A percentile compares a stretch with the other conserved stretches of the same genome.
Conservation (phyloP, 371 early-diverging fungal species). For the Mortierella sp. region DNA sequence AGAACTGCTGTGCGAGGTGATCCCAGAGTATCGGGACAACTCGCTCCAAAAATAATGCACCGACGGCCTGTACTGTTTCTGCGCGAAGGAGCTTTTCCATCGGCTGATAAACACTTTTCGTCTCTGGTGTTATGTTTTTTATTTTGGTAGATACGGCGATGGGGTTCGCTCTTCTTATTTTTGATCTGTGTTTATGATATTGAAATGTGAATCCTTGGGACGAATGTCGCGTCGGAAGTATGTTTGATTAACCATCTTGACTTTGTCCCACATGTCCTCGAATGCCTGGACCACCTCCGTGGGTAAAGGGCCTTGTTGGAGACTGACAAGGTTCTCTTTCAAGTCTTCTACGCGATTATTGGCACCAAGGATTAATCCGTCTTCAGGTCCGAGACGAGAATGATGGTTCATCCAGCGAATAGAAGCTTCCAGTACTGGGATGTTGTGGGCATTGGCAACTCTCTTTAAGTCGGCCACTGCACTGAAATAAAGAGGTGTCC, state of each 20-base stretch:
- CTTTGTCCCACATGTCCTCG: conserved; percentile 60
- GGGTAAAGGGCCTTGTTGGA: conserved; percentile 64
- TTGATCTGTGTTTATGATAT: no score
- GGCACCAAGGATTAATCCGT: conserved; percentile 67
- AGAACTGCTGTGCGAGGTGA: no score
- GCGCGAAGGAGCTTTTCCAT: no score
- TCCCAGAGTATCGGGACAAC: no score
- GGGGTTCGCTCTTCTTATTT: no score
- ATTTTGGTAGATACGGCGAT: no score
- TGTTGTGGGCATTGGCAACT: conserved; percentile 41
- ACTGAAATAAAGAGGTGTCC: conserved; percentile 63
- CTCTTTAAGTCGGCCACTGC: conserved; percentile 58
- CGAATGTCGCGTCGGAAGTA: conserved; percentile 52
- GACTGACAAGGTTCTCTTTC: conserved; percentile 54
- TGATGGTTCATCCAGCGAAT: conserved; percentile 74
- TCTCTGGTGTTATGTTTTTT: no score
- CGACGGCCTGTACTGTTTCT: no score
- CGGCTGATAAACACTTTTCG: no score
- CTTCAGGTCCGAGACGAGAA: conserved; percentile 58
- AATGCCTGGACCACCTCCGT: conserved; percentile 60
- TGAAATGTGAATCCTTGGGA: not conserved
- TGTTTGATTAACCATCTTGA: conserved; percentile 51
- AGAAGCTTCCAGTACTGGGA: conserved; percentile 61
- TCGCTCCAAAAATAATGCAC: no score
- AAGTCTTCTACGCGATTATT: conserved; percentile 63